Evolutionary conservation across 345 rosid genomes (phyloP), one percentile per base, ranked within the genome.

Genomic region (Raphanus sativus): DNA sequence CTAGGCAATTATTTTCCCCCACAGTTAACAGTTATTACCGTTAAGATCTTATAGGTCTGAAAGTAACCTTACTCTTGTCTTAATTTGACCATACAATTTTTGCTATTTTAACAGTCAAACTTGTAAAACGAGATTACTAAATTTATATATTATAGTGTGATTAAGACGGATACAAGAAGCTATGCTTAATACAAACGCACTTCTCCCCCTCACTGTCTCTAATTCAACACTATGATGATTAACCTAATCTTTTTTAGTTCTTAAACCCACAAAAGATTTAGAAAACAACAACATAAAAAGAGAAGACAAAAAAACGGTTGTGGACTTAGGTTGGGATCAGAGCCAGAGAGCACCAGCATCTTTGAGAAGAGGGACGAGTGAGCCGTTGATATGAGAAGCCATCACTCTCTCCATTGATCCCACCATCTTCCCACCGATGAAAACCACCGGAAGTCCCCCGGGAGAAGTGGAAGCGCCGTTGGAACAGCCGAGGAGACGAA

Each of bases 311-410:
- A 52, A 17, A 58, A 13, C 6, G 4, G 13, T 2, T 65, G 42
- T 54, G n/a, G 62, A 10, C 55, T 50, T 45, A 11, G 4, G 40
- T 5, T 58, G 61, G 63, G 29, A 33, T 87, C 82, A 92, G 65
- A 92, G 98, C 98, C 98, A 94, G 62, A 94, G 97, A 13, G 97
- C 98, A 15, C 98, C 98, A 56, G 97, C 94, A 58, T 89, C 88
- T 81, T 90, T 94, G 62, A 94, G 97, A 60, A 92, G 91, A 62
- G 98, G 98, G 12, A 94, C 89, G 34, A 94, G 77, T 1, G 93
- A 86, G 8, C 97, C 98, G 26, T 90, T 92, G 71, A 92, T 94
- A 78, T 94, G 98, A 55, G 91, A 87, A 48, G 94, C 93, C 98
- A 94, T 87, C 67, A 94, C 95, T 9, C 87, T 85, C 81, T 94